Evolutionary conservation across 2,329 filamentous ascomycete species (phyloP).

Genomic region (Monosporascus cannonballus): DNA sequence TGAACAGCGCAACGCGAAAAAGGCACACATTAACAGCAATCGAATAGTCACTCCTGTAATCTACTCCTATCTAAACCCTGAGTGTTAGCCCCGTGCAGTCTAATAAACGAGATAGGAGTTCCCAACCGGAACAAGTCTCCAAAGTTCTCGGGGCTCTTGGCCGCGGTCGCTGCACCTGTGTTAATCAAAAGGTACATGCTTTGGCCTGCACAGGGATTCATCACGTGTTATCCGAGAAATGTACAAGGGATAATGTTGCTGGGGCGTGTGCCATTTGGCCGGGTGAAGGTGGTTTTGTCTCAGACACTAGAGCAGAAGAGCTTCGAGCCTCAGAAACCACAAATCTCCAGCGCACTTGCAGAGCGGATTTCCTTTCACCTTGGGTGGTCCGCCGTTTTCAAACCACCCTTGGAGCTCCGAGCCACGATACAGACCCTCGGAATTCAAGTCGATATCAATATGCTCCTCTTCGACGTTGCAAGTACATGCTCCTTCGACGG

Average conservation of each 20-base stretch:
- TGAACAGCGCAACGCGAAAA: constrained; percentile 28
- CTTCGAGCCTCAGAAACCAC: not conserved
- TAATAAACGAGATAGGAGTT: too few relatives aligned
- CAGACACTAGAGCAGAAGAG: not conserved
- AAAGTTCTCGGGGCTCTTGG: too few relatives aligned
- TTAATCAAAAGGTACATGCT: too few relatives aligned
- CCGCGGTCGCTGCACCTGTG: too few relatives aligned
- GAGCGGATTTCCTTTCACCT: not conserved
- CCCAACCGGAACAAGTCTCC: too few relatives aligned
- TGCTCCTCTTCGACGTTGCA: not conserved
- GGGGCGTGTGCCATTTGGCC: too few relatives aligned
- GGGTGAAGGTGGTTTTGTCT: too few relatives aligned
- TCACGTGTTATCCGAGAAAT: too few relatives aligned
- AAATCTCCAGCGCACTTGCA: not conserved
- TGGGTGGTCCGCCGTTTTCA: not conserved
- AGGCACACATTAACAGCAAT: constrained; percentile 32
- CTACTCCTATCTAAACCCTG: too few relatives aligned
- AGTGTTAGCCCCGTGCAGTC: too few relatives aligned
- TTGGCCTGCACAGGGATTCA: too few relatives aligned
- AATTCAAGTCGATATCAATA: not conserved
- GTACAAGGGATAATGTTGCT: too few relatives aligned
- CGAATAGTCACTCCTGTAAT: not conserved
- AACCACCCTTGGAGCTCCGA: not conserved
- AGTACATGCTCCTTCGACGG: not conserved
- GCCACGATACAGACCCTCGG: not conserved